Conservation (phyloP, 805 yeast species). For the Saccharomycopsis fermentans region DNA sequence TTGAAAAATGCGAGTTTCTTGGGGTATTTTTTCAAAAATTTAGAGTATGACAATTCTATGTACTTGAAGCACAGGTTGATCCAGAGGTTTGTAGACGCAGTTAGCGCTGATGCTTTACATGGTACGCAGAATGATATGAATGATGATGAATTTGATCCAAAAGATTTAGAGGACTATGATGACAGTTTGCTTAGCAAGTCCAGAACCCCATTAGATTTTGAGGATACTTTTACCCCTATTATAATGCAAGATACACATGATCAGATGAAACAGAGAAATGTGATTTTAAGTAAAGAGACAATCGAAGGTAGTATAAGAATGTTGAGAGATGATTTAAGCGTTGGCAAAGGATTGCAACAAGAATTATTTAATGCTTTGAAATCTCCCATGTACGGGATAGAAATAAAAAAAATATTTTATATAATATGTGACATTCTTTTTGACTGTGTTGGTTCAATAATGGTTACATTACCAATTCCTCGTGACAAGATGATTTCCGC, state of each 20-base stretch:
- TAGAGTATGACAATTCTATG: conserved; percentile 46
- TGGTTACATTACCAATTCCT: conserved; percentile 60
- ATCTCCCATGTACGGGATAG: conserved; percentile 46
- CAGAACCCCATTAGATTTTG: neutral
- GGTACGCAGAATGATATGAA: conserved; percentile 51
- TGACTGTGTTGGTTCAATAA: conserved; percentile 45
- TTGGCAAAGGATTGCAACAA: conserved; percentile 45
- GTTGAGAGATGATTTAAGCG: conserved; percentile 46
- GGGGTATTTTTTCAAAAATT: conserved; percentile 47
- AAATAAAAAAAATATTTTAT: conserved; percentile 52
- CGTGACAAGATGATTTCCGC: conserved; percentile 59
- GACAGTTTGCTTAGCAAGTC: conserved; percentile 3
- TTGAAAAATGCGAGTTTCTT: conserved; percentile 53
- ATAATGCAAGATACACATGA: conserved; percentile 40
- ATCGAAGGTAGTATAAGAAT: conserved; percentile 57
- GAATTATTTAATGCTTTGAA: conserved; percentile 65
- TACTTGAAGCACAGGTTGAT: conserved; percentile 42
- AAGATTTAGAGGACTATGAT: conserved; percentile 12
- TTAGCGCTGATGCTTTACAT: conserved; percentile 58
- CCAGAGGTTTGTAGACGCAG: conserved; percentile 35
- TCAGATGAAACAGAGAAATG: conserved; percentile 43
- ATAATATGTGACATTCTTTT: conserved; percentile 58
- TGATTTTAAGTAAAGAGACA: conserved; percentile 53
- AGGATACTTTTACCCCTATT: conserved; percentile 27
- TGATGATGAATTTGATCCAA: conserved; percentile 49